These are phyloP conservation scores for Fusarium musae DNA, from an alignment of 2,329 filamentous ascomycete species.

Conservation along the genomic window DNA sequence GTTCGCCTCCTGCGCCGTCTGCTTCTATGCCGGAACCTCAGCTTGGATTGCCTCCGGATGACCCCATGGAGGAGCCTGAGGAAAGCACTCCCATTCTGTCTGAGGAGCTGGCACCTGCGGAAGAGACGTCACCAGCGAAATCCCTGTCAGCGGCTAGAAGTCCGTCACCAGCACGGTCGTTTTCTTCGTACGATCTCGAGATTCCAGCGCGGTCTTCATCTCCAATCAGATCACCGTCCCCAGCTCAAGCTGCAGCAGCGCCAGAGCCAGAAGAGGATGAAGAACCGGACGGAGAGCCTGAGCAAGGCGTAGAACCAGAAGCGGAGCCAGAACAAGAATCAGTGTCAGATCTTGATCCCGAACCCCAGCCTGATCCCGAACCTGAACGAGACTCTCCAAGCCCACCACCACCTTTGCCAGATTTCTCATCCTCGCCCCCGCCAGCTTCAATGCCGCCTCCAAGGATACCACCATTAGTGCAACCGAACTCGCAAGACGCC, in stretches of 20 bases:
- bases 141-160: neutral
- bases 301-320: neutral
- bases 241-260: neutral
- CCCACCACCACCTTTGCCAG: neutral
- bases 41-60: neutral
- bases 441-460: conserved; percentile 34
- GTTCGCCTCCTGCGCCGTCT: conserved; percentile 7
- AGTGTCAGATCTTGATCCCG: neutral
- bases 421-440: conserved; percentile 8
- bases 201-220: conserved; percentile 1
- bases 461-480: conserved; percentile 14
- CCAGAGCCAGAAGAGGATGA: neutral
- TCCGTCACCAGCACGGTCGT: conserved; percentile 11
- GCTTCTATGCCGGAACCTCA: conserved; percentile 26
- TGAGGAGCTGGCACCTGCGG: neutral
- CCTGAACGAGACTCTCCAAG: neutral
- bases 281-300: neutral
- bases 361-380: neutral
- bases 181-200: conserved; percentile 13
- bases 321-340: neutral
- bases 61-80: neutral
- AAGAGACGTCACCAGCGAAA: conserved; percentile 3
- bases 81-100: neutral
- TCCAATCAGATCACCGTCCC: neutral
- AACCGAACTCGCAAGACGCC: conserved; percentile 4